A percentile compares a stretch with the other conserved stretches of the same genome.
These are phyloP conservation scores for Trypethelium eluteriae DNA, from an alignment of 495 filamentous ascomycete species.

Conservation along the genomic window DNA sequence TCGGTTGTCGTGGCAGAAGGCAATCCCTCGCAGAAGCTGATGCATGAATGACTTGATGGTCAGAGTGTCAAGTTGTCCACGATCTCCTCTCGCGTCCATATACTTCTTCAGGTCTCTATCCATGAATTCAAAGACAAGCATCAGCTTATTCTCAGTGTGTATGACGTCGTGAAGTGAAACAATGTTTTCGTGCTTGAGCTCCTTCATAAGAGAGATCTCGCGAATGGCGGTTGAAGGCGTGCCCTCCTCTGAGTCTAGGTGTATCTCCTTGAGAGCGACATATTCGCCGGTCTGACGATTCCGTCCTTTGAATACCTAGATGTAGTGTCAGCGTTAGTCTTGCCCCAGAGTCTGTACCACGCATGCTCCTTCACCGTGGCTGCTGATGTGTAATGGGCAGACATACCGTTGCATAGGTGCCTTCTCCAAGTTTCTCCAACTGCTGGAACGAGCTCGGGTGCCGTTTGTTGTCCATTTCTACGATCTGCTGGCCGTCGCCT, in stretches of 20 bases:
- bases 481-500: constrained; percentile 30
- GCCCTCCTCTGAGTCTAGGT: constrained; percentile 93
- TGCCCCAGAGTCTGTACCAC: not conserved
- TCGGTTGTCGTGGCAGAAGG: constrained; percentile 93
- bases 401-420: constrained; percentile 91
- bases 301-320: constrained; percentile 41
- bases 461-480: constrained; percentile 67
- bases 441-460: constrained; percentile 96
- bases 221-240: constrained; percentile 95
- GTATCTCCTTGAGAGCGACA: constrained; percentile 96
- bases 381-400: not conserved
- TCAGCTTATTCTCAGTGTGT: constrained; percentile 94
- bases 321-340: constrained; percentile 9
- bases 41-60: constrained; percentile 98
- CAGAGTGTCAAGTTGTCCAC: constrained; percentile 70
- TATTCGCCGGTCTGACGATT: constrained; percentile 38
- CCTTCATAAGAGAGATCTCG: constrained; percentile 91
- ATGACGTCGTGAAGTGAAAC: constrained; percentile 90
- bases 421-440: constrained; percentile 96
- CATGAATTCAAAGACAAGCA: constrained; percentile 90
- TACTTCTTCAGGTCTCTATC: constrained; percentile 96
- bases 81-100: constrained; percentile 76
- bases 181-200: constrained; percentile 94
- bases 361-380: not conserved
- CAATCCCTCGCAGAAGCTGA: constrained; percentile 86